Evolutionary conservation across 2,329 filamentous ascomycete genomes (phyloP).

Genomic region (Cucurbitaria berberidis): DNA sequence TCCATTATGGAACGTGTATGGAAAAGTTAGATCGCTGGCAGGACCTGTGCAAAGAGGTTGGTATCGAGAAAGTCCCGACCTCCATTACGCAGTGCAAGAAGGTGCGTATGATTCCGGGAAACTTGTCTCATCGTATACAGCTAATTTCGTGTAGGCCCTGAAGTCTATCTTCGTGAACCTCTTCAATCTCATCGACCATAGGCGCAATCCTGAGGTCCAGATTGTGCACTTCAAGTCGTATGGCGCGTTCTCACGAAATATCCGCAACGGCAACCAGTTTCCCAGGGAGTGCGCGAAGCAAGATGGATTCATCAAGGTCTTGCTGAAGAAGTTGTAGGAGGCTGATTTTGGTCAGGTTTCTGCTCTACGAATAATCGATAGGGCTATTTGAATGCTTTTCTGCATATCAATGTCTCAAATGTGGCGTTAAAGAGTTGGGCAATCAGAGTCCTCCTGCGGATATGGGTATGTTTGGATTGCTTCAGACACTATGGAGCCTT

Average conservation of each 20-base stretch:
- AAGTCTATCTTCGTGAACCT: slow-evolving; percentile 33
- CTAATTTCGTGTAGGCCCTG: slow-evolving; percentile 15
- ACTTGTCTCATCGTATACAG: too few relatives aligned
- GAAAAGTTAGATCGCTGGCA: slow-evolving; percentile 31
- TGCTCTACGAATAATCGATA: background rate
- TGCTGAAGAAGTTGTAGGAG: slow-evolving; percentile 20
- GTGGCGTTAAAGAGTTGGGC: too few relatives aligned
- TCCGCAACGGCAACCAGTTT: slow-evolving; percentile 21
- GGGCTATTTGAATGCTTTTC: too few relatives aligned
- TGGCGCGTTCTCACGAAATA: slow-evolving; percentile 19
- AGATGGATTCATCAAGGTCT: slow-evolving; percentile 26
- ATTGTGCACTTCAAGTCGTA: slow-evolving; percentile 22
- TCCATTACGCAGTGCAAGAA: slow-evolving; percentile 37
- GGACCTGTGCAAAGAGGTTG: slow-evolving; percentile 33
- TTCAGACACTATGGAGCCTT: too few relatives aligned
- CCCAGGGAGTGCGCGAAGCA: slow-evolving; percentile 29
- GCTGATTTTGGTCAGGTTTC: too few relatives aligned
- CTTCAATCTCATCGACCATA: slow-evolving; percentile 30
- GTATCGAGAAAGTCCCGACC: slow-evolving; percentile 17
- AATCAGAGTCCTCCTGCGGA: too few relatives aligned
- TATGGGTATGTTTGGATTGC: too few relatives aligned
- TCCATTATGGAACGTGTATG: slow-evolving; percentile 22
- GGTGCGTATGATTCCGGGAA: slow-evolving; percentile 11
- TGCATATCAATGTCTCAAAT: too few relatives aligned
- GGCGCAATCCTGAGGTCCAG: slow-evolving; percentile 22